A percentile compares a stretch with the other conserved stretches of the same genome.
Conservation (phyloP, 2,329 filamentous ascomycete species). For the Helicocarpus griseus region DNA sequence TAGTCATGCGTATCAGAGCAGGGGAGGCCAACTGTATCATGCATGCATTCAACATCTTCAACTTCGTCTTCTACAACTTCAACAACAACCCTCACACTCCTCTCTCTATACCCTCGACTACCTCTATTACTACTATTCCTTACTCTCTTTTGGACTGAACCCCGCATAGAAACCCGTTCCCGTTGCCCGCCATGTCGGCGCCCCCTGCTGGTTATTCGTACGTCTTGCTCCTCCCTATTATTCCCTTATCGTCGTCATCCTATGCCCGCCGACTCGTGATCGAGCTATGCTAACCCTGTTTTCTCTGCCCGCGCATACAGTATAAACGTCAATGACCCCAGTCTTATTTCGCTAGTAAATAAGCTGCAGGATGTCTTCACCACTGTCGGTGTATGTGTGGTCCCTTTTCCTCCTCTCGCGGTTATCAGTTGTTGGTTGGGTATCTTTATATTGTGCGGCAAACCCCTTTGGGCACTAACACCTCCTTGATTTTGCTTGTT, state of each 20-base stretch:
- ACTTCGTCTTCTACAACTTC: background rate
- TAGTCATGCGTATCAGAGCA: too few relatives aligned
- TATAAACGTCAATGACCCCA: constrained; percentile 64
- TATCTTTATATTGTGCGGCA: too few relatives aligned
- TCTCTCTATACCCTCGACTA: background rate
- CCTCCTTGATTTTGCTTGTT: constrained; percentile 1
- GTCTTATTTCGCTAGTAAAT: constrained; percentile 78
- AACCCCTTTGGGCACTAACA: background rate
- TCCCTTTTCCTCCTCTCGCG: background rate
- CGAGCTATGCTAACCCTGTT: constrained; percentile 7
- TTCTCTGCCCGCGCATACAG: constrained; percentile 30
- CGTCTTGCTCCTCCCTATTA: constrained; percentile 19
- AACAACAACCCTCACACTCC: background rate
- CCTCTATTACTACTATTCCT: background rate
- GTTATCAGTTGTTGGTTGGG: background rate
- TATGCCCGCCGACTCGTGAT: constrained; percentile 13
- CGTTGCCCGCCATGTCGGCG: constrained; percentile 33
- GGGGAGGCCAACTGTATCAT: too few relatives aligned
- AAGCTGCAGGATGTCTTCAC: constrained; percentile 99
- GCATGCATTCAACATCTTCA: background rate
- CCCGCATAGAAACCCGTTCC: too few relatives aligned
- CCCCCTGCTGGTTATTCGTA: constrained; percentile 37
- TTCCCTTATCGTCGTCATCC: background rate
- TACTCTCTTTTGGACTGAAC: too few relatives aligned
- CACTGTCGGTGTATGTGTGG: constrained; percentile 69